Evolutionary conservation across 2,329 filamentous ascomycete species (phyloP).

Genomic region (Lachnellula occidentalis): DNA sequence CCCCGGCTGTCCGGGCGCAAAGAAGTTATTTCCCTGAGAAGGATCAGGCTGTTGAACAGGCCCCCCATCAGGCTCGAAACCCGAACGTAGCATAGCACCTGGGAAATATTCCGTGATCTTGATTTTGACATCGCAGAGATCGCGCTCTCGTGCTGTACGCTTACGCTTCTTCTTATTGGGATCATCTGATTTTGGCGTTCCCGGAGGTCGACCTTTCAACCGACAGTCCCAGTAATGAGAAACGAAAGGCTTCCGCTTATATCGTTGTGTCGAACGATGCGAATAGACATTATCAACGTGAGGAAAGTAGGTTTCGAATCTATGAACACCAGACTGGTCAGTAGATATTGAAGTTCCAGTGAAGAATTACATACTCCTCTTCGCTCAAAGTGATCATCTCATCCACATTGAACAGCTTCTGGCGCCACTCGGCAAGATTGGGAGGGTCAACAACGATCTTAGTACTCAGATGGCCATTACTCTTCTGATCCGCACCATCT

Average conservation of each 20-base stretch:
- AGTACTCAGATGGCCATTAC: slow-evolving; percentile 47
- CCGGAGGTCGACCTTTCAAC: slow-evolving; percentile 71
- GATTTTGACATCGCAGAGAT: slow-evolving; percentile 83
- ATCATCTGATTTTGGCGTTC: slow-evolving; percentile 73
- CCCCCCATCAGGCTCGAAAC: slow-evolving; percentile 28
- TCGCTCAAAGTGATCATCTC: slow-evolving; percentile 66
- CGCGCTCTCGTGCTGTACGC: slow-evolving; percentile 65
- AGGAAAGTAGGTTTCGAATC: slow-evolving; percentile 75
- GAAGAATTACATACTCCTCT: slow-evolving; percentile 53
- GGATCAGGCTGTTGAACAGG: slow-evolving; percentile 18
- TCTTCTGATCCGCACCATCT: slow-evolving; percentile 37
- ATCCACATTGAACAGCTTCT: slow-evolving; percentile 70
- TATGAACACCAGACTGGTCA: slow-evolving; percentile 30
- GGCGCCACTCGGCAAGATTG: slow-evolving; percentile 62
- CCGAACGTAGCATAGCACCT: slow-evolving; percentile 36
- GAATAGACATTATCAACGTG: slow-evolving; percentile 83
- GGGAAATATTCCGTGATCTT: slow-evolving; percentile 78
- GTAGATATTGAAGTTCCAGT: slow-evolving; percentile 4
- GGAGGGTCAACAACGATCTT: slow-evolving; percentile 62
- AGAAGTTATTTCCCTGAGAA: slow-evolving; percentile 27
- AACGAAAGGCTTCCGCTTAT: slow-evolving; percentile 77
- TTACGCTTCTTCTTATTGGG: slow-evolving; percentile 80
- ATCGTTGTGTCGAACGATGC: slow-evolving; percentile 73
- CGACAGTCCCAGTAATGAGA: slow-evolving; percentile 84
- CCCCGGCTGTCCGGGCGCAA: slow-evolving; percentile 24